These are phyloP conservation scores for Echeveria elegans DNA, from an alignment of 164 flowering plant species.

Conservation along the genomic window DNA sequence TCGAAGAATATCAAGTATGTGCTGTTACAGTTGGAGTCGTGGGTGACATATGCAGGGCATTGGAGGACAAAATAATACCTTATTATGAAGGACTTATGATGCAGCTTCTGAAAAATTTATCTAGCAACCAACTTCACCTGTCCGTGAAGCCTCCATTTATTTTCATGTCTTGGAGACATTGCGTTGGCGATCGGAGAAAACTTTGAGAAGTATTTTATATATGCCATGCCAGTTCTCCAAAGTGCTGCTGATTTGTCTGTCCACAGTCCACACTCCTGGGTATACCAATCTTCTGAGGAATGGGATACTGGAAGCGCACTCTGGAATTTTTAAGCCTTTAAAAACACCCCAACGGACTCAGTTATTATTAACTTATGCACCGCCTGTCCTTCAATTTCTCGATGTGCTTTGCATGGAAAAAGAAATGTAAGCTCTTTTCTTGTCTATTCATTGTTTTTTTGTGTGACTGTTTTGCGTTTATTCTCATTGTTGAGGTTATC, in stretches of 20 bases:
- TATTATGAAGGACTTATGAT: slow-evolving; percentile 57
- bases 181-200: too few species aligned
- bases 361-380: slow-evolving; percentile 41
- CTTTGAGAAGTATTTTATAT: too few species aligned
- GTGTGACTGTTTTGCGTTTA: not conserved
- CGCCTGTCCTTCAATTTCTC: too few species aligned
- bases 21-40: too few species aligned
- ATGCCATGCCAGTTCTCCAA: slow-evolving; percentile 68
- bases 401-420: too few species aligned
- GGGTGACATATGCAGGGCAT: too few species aligned
- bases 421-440: slow-evolving; percentile 18
- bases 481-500: not conserved
- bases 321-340: slow-evolving; percentile 59
- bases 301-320: too few species aligned
- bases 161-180: slow-evolving; percentile 57
- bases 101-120: slow-evolving; percentile 50
- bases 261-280: slow-evolving; percentile 28
- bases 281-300: slow-evolving; percentile 40
- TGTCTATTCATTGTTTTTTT: not conserved
- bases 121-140: slow-evolving; percentile 51
- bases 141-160: slow-evolving; percentile 60
- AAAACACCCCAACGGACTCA: slow-evolving; percentile 46
- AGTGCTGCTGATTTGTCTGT: slow-evolving; percentile 51
- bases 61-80: too few species aligned
- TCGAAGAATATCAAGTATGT: slow-evolving; percentile 63